Evolutionary conservation across 2,329 filamentous ascomycete genomes (phyloP), one percentile per base, ranked within the genome.

Genomic region (Zarea fungicola): DNA sequence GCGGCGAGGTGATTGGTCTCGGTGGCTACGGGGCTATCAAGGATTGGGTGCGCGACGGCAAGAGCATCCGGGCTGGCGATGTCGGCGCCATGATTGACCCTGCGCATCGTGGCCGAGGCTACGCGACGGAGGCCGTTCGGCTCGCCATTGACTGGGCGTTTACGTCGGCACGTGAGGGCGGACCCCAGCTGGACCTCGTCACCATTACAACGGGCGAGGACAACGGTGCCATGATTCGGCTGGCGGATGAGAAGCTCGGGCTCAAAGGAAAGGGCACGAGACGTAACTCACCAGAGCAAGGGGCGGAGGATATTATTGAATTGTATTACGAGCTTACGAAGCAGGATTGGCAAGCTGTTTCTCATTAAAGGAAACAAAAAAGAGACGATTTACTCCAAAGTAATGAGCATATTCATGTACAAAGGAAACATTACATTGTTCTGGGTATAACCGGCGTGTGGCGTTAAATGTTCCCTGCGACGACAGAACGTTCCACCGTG

Each of bases 21-120:
- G 59, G 58, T 14, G 62, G 61, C 19, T 64, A 55, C 41, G 62
- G 62, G 11, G 54, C 55, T 19, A 62, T 64, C 49, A 56, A 64
- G 41, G 52, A 56, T 42, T 52, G 42, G 48, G 48, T 54, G 29
- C 52, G 54, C 16, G 53, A 49, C 7, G 58, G 52, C 7, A 16
- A 8, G 4, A 42, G 46, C 31, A 14, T 60, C 14, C 51, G 59
- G 9, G 55, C 57, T 3, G 62, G 60, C 5, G 60, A 63, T 23
- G 60, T 56, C 5, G 61, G 60, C 42, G 60, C 55, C 37, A 53
- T 64, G 50, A 13, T 64, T n/a, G 59, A 55, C 36, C 41, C 54
- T 13, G 52, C 37, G 42, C 55, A 57, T 40, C 57, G 57, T 31
- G 54, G 56, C 6, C 52, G 42, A 31, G 60, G 60, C 13, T 59